phyloP scores from a whole-genome alignment of 2,329 filamentous ascomycete species.

The Cryoendolithus antarcticus region DNA sequence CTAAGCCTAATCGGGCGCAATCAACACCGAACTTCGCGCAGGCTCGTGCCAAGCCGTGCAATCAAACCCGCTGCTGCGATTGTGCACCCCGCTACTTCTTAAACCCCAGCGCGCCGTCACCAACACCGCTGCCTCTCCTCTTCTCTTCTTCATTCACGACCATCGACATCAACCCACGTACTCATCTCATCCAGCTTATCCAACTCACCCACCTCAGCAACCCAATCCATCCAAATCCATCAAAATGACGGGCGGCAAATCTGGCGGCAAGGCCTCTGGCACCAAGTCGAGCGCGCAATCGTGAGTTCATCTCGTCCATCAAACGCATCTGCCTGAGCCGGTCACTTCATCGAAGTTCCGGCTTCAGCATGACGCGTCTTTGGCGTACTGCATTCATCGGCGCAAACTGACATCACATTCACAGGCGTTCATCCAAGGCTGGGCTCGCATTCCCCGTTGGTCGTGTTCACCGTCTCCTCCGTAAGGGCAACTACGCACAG shows the following conservation, averaged over 20 bases:
- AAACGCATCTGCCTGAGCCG: conserved; percentile 5
- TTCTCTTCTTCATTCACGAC: conserved; percentile 22
- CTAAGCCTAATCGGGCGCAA: conserved; percentile 8
- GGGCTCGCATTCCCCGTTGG: conserved; percentile 98
- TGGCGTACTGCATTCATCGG: conserved; percentile 10
- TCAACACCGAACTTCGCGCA: conserved; percentile 19
- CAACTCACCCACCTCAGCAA: conserved; percentile 25
- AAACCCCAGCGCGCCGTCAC: conserved; percentile 17
- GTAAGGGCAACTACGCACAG: conserved; percentile 99
- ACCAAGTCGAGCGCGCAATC: conserved; percentile 94
- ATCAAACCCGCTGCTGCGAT: conserved; percentile 3
- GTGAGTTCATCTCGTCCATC: conserved; percentile 48
- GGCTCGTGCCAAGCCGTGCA: conserved; percentile 4
- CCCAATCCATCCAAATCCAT: conserved; percentile 32
- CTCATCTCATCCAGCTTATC: conserved; percentile 16
- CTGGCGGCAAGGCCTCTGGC: conserved; percentile 98
- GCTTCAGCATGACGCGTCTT: conserved; percentile 20
- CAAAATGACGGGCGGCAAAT: conserved; percentile 99
- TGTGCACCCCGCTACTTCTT: conserved; percentile 5
- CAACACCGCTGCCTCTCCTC: conserved; percentile 16
- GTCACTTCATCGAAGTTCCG: conserved; percentile 10
- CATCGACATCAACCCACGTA: conserved; percentile 19
- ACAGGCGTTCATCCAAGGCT: conserved; percentile 94
- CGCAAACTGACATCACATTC: conserved; percentile 30
- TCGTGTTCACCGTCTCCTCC: conserved; percentile 96